phyloP scores from a whole-genome alignment of 2,329 filamentous ascomycete species.

The Paecilomyces sp. region DNA sequence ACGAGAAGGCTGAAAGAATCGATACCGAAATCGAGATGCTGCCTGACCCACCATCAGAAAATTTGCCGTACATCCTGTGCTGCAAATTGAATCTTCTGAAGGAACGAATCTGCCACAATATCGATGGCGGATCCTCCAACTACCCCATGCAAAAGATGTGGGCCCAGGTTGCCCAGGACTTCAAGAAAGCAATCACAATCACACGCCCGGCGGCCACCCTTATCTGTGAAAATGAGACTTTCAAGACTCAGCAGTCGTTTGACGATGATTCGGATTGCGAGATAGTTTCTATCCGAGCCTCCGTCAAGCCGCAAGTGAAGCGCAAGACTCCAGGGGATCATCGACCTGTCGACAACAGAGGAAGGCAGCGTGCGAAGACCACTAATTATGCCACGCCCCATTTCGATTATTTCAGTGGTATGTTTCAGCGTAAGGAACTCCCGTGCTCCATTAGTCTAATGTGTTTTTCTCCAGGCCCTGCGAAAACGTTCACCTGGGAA shows the following conservation, averaged over 20 bases:
- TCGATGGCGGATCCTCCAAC: conserved; percentile 42
- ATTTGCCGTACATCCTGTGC: conserved; percentile 60
- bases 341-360: background rate
- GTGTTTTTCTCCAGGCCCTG: conserved; percentile 6
- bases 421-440: background rate
- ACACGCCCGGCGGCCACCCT: conserved; percentile 33
- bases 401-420: conserved; percentile 15
- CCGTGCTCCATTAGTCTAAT: background rate
- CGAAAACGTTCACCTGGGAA: conserved; percentile 19
- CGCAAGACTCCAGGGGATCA: conserved; percentile 10
- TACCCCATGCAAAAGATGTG: conserved; percentile 39
- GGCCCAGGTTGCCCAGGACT: conserved; percentile 41
- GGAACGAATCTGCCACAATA: conserved; percentile 44
- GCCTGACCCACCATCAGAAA: conserved; percentile 58
- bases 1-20: conserved; percentile 44
- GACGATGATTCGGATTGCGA: conserved; percentile 20
- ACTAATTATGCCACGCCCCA: conserved; percentile 9
- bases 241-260: conserved; percentile 22
- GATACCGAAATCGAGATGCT: conserved; percentile 50
- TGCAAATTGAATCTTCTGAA: conserved; percentile 54
- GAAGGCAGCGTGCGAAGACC: background rate
- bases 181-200: conserved; percentile 42
- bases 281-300: conserved; percentile 6
- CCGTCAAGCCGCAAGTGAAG: conserved; percentile 7
- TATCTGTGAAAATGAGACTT: conserved; percentile 26